Conservation (phyloP, 2,329 filamentous ascomycete species). For the Echinosphaeria canescens region DNA sequence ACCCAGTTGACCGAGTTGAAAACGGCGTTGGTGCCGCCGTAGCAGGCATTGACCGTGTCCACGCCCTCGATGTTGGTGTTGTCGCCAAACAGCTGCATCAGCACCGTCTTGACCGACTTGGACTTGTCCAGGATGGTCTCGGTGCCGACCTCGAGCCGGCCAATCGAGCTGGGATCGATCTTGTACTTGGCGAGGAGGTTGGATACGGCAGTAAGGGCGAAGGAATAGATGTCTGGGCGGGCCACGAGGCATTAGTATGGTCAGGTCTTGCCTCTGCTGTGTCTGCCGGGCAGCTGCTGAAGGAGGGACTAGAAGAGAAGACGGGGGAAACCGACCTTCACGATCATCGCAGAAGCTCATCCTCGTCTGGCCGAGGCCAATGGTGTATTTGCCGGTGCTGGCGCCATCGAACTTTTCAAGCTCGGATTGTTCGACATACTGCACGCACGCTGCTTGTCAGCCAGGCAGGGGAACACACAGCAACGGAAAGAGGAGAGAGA, state of each 20-base stretch:
- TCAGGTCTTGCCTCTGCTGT: slow-evolving; percentile 2
- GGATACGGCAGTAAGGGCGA: slow-evolving; percentile 57
- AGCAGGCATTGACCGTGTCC: slow-evolving; percentile 70
- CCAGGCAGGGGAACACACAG: too few species aligned
- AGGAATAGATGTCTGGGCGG: slow-evolving; percentile 64
- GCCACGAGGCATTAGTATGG: slow-evolving; percentile 1
- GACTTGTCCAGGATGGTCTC: slow-evolving; percentile 79
- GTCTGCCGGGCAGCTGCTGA: not conserved
- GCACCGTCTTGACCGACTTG: slow-evolving; percentile 73
- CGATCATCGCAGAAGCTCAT: slow-evolving; percentile 86
- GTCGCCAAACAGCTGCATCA: slow-evolving; percentile 71
- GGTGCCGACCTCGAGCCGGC: slow-evolving; percentile 66
- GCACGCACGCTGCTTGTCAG: too few species aligned
- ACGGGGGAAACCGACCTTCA: slow-evolving; percentile 37
- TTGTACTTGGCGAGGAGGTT: slow-evolving; percentile 67
- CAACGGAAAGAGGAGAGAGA: too few species aligned
- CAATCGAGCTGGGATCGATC: slow-evolving; percentile 57
- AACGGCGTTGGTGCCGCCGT: slow-evolving; percentile 66
- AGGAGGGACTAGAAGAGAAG: slow-evolving; percentile 1
- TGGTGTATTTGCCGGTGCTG: slow-evolving; percentile 68
- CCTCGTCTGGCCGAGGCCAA: slow-evolving; percentile 76
- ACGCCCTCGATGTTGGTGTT: slow-evolving; percentile 74
- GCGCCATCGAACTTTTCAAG: slow-evolving; percentile 56
- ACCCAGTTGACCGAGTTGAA: slow-evolving; percentile 76
- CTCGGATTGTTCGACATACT: slow-evolving; percentile 62